Evolutionary conservation across 345 rosid species (phyloP).

Genomic region (Populus euphratica): DNA sequence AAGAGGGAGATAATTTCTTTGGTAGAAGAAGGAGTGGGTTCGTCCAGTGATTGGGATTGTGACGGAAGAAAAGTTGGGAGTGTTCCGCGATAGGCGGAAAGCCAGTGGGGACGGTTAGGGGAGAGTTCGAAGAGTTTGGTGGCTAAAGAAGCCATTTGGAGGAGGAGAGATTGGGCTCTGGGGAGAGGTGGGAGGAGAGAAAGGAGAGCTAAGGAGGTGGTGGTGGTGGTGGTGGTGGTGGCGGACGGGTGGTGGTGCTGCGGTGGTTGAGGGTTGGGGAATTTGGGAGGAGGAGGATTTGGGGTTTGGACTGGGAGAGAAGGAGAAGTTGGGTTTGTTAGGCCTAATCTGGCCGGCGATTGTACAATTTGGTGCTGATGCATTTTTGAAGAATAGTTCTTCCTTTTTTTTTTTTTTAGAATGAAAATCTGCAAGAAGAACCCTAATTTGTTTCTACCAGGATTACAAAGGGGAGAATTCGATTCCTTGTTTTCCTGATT

Average conservation of each 20-base stretch:
- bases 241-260: slow-evolving; percentile 27
- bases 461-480: too few species aligned
- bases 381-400: slow-evolving; percentile 31
- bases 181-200: slow-evolving; percentile 88
- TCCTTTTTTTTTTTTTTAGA: too few species aligned
- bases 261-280: slow-evolving; percentile 38
- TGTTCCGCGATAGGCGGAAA: slow-evolving; percentile 71
- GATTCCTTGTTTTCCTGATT: too few species aligned
- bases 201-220: slow-evolving; percentile 66
- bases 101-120: slow-evolving; percentile 71
- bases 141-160: slow-evolving; percentile 68
- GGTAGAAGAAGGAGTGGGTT: slow-evolving; percentile 49
- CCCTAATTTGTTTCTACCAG: too few species aligned
- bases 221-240: slow-evolving; percentile 24
- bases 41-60: slow-evolving; percentile 47
- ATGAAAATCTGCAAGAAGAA: too few species aligned
- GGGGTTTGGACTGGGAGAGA: slow-evolving; percentile 49
- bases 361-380: slow-evolving; percentile 74
- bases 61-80: slow-evolving; percentile 71
- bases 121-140: slow-evolving; percentile 76
- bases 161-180: slow-evolving; percentile 78
- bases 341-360: slow-evolving; percentile 83
- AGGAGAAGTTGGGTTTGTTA: slow-evolving; percentile 74
- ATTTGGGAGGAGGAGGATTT: slow-evolving; percentile 63
- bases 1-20: slow-evolving; percentile 66